Evolutionary conservation across 2,329 filamentous ascomycete species (phyloP), one percentile per base, ranked within the genome.

Genomic region (Monilinia laxa): DNA sequence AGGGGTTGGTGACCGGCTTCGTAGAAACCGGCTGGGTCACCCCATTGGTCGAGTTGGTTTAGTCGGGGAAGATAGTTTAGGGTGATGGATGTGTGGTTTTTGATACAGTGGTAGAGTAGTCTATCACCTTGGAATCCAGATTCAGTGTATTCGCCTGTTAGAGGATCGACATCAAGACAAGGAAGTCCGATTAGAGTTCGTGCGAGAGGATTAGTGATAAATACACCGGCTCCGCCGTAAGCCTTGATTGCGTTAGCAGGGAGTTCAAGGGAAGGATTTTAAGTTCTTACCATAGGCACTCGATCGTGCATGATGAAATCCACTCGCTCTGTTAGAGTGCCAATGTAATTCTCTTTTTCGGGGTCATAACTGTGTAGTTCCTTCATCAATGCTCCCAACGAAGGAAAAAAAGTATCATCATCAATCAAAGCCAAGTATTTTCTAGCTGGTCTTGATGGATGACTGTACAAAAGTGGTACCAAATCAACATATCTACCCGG

Each of bases 401-500:
- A 71, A 11, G 73, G 73, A 57, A 76, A 76, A 67, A 76, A 76
- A 11, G 75, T 76, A 64, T 76, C 75, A 62, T 76, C 75, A 55
- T 76, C 75, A 53, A 76, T 72, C 23, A 76, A 71, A n/a, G 68
- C 68, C 42, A 76, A 70, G 55, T 72, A 76, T 65, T 75, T 74
- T 38, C 73, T 71, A 18, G 57, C 35, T 14, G 64, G 42, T 2
- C 70, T 66, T 0, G 71, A 71, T 4, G 73, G 80, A 71, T 86
- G 83, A 59, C 81, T 82, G 76, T 83, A 85, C 38, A 87, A 75
- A 2, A 81, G 81, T 1, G 82, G 82, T 2, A 85, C 82, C 1
- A 87, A 78, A 4, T 81, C 82, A 35, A 87, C 77, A 71, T 87
- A 87, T 68, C 85, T 82, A 35, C 85, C 84, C 2, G 84, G 83